These are phyloP conservation scores for Golubevia pallescens DNA, from an alignment of 1,284 basidiomycete species.

Conservation along the genomic window DNA sequence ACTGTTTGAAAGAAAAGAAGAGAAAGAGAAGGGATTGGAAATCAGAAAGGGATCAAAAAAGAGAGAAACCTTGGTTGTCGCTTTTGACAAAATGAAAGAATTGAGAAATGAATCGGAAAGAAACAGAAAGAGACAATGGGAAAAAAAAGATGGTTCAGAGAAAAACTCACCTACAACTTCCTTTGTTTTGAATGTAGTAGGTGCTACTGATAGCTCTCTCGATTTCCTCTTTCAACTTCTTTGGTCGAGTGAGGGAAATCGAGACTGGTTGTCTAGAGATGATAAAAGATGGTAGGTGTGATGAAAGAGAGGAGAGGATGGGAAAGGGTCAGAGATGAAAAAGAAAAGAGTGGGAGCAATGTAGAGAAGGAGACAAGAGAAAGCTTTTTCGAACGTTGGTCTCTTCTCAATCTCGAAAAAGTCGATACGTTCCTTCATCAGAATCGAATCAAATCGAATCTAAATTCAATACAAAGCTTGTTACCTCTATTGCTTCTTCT, in stretches of 20 bases:
- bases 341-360: not conserved
- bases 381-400: too few relatives aligned
- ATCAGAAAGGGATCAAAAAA: not conserved
- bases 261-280: conserved; percentile 85
- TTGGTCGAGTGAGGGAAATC: conserved; percentile 77
- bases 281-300: not conserved
- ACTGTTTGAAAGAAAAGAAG: conserved; percentile 65
- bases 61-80: conserved; percentile 1
- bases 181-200: conserved; percentile 89
- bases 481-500: too few relatives aligned
- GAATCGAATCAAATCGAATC: too few relatives aligned
- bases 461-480: too few relatives aligned
- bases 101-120: too few relatives aligned
- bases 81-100: not conserved
- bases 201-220: conserved; percentile 89
- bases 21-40: not conserved
- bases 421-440: too few relatives aligned
- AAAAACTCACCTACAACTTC: conserved; percentile 73
- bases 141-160: not conserved
- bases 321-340: not conserved
- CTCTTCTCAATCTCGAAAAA: too few relatives aligned
- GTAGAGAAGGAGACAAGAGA: not conserved
- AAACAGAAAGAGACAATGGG: not conserved
- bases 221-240: conserved; percentile 86
- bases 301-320: conserved; percentile 6